Evolutionary conservation across 2,329 filamentous ascomycete genomes (phyloP), one percentile per base, ranked within the genome.

Genomic region (Fusarium sp.): DNA sequence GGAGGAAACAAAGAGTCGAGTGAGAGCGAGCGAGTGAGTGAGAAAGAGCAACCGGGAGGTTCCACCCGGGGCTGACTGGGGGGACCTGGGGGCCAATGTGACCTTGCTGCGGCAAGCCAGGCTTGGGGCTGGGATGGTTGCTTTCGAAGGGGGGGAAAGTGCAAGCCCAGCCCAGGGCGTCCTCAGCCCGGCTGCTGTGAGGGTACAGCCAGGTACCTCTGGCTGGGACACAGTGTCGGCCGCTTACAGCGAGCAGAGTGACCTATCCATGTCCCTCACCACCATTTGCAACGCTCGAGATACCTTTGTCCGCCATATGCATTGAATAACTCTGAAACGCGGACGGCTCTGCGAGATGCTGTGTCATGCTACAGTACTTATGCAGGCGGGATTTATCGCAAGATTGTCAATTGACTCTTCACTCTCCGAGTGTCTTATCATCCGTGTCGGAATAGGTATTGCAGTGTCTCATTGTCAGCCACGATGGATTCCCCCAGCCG

Each of bases 1-100:
- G 40, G 44, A 62, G 68, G 55, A 46, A 60, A 68, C 55, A 68
- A 69, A 71, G 68, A 69, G 56, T n/a, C 71, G 60, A 59, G 47
- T 53, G 11, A 34, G 41, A 37, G 54, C 43, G 37, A 50, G 61
- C 60, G 50, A 43, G 18, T 11, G 27, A 5, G 50, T 31, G 39
- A 30, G 37, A 52, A 39, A 41, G 34, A 28, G 41, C 36, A 46
- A 36, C 39, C 18, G 31, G 13, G 40, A 13, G 15, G 31, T 57
- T n/a, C 16, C 28, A 8, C 13, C 30, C 18, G n/a, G 47, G 53
- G 53, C 56, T 52, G 56, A 51, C 54, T 40, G 27, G 43, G 39
- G 41, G 18, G 51, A n/a, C n/a, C 34, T 23, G 18, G 44, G 44
- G 36, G 67, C 67, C 64, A 69, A 58, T 65, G 67, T 65, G 54